These are phyloP conservation scores for Colletotrichum musicola DNA, from an alignment of 2,329 filamentous ascomycete species.

Conservation along the genomic window DNA sequence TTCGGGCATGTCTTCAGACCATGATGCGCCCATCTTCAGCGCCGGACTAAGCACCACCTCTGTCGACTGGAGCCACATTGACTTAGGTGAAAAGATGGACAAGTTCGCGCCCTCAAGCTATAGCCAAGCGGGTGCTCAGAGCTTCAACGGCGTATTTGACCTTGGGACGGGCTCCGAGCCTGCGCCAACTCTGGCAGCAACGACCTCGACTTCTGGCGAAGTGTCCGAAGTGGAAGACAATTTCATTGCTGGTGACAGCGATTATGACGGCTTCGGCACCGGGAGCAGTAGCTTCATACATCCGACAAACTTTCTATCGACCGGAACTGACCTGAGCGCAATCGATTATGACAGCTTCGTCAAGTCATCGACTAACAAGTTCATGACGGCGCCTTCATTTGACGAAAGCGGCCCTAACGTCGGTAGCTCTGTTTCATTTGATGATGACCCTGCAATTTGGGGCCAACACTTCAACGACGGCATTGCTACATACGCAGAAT, in stretches of 20 bases:
- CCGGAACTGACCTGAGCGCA: slow-evolving; percentile 60
- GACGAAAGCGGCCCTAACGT: slow-evolving; percentile 55
- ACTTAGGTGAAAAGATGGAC: slow-evolving; percentile 58
- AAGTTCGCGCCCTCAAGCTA: slow-evolving; percentile 67
- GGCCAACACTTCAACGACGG: slow-evolving; percentile 58
- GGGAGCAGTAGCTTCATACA: slow-evolving; percentile 56
- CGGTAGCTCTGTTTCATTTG: slow-evolving; percentile 59
- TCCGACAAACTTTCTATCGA: slow-evolving; percentile 50
- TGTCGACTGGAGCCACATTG: slow-evolving; percentile 61
- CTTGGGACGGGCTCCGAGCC: slow-evolving; percentile 66
- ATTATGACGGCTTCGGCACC: slow-evolving; percentile 61
- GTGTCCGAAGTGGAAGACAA: slow-evolving; percentile 76
- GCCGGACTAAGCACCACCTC: slow-evolving; percentile 70
- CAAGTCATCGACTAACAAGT: slow-evolving; percentile 62
- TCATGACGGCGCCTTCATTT: slow-evolving; percentile 54
- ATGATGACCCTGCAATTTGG: slow-evolving; percentile 66
- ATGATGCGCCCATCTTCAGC: slow-evolving; percentile 71
- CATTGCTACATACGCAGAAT: slow-evolving; percentile 47
- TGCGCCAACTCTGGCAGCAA: slow-evolving; percentile 66
- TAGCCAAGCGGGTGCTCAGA: slow-evolving; percentile 64
- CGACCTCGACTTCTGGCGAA: slow-evolving; percentile 74
- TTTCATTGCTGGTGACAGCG: slow-evolving; percentile 60
- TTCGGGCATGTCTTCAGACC: slow-evolving; percentile 60
- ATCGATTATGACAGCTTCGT: slow-evolving; percentile 70
- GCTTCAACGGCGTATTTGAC: slow-evolving; percentile 65